These are phyloP conservation scores for Clavariopsis aquatica DNA, from an alignment of 495 filamentous ascomycete species.

Conservation along the genomic window DNA sequence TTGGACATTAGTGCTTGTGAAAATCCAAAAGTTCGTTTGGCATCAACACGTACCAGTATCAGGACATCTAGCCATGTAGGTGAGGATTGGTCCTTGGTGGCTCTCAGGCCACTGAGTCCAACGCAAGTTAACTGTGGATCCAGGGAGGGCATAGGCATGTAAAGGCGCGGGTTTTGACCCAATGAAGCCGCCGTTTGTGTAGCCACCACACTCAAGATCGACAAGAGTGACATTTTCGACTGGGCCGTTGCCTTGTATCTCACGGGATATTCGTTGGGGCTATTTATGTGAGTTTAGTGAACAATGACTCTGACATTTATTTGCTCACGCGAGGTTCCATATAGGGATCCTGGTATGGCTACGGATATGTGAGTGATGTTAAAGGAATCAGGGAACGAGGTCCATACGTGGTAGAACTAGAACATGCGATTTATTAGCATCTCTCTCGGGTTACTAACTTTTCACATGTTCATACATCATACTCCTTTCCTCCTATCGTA, in stretches of 20 bases:
- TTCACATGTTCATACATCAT: slow-evolving; percentile 8
- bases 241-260: slow-evolving; percentile 54
- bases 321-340: slow-evolving; percentile 36
- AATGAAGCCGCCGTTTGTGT: slow-evolving; percentile 38
- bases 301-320: not conserved
- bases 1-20: not conserved
- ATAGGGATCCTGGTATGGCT: slow-evolving; percentile 54
- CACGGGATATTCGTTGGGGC: slow-evolving; percentile 46
- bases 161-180: slow-evolving; percentile 38
- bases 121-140: slow-evolving; percentile 14
- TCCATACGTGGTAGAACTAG: slow-evolving; percentile 10
- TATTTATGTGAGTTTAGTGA: slow-evolving; percentile 24
- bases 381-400: not conserved
- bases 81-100: slow-evolving; percentile 30
- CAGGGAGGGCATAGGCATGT: slow-evolving; percentile 27
- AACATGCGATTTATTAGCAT: not conserved
- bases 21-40: too few species aligned
- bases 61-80: slow-evolving; percentile 32
- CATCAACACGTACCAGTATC: slow-evolving; percentile 22
- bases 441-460: slow-evolving; percentile 3
- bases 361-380: slow-evolving; percentile 9
- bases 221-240: slow-evolving; percentile 50
- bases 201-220: slow-evolving; percentile 49
- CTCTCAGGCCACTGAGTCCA: slow-evolving; percentile 36
- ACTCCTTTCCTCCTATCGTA: slow-evolving; percentile 47